These are phyloP conservation scores for Boletellus sp. DNA, from an alignment of 768 basidiomycete genomes.

Conservation along the genomic window DNA sequence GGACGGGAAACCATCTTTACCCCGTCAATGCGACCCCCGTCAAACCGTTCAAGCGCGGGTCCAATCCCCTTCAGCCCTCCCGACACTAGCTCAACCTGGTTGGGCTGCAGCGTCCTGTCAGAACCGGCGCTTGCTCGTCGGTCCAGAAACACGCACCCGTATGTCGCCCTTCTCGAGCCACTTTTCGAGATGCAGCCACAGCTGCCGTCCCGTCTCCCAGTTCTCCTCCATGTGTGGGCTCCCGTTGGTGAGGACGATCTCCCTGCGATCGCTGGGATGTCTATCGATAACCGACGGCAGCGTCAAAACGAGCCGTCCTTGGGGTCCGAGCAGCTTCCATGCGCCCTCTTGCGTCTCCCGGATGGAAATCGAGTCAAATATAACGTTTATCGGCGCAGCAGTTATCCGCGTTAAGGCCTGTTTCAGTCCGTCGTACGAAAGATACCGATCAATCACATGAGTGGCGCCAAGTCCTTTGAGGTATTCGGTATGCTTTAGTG, in stretches of 20 bases:
- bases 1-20: slow-evolving; percentile 43
- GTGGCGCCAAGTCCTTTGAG: slow-evolving; percentile 34
- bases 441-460: slow-evolving; percentile 34
- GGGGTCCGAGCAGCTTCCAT: slow-evolving; percentile 35
- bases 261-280: slow-evolving; percentile 24
- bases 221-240: slow-evolving; percentile 33
- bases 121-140: not conserved
- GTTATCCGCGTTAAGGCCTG: slow-evolving; percentile 37
- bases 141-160: slow-evolving; percentile 17
- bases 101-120: slow-evolving; percentile 35
- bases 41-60: slow-evolving; percentile 40
- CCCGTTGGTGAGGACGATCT: slow-evolving; percentile 31
- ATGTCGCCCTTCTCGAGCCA: slow-evolving; percentile 34
- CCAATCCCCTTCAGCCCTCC: slow-evolving; percentile 42
- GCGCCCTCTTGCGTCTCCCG: slow-evolving; percentile 38
- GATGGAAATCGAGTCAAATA: slow-evolving; percentile 38
- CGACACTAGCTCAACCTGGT: slow-evolving; percentile 38
- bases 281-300: slow-evolving; percentile 32
- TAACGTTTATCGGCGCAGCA: slow-evolving; percentile 31
- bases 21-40: slow-evolving; percentile 40
- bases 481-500: slow-evolving; percentile 34
- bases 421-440: slow-evolving; percentile 27
- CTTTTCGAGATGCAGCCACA: slow-evolving; percentile 26
- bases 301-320: slow-evolving; percentile 36
- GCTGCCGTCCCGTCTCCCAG: slow-evolving; percentile 31